These are phyloP conservation scores for Phytophthora megakarya DNA, from an alignment of 352 stramenopile genomes.

Conservation along the genomic window DNA sequence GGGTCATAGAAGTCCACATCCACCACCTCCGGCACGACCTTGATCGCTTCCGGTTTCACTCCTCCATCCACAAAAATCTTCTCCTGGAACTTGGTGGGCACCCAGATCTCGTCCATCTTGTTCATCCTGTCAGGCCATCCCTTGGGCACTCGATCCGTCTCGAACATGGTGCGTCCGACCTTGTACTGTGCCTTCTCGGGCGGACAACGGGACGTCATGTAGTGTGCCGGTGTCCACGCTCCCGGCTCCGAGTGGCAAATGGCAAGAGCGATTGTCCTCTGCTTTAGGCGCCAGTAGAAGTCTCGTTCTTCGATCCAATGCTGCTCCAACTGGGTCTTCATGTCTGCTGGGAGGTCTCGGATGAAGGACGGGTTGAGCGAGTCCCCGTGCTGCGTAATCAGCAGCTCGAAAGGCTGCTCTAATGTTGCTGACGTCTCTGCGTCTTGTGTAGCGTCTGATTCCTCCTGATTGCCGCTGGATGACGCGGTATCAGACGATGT, in stretches of 20 bases:
- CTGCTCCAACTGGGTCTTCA: slow-evolving; percentile 52
- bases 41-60: slow-evolving; percentile 54
- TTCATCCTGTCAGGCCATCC: slow-evolving; percentile 91
- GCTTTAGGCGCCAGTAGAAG: slow-evolving; percentile 58
- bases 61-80: slow-evolving; percentile 73
- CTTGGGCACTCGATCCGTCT: slow-evolving; percentile 92
- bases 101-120: slow-evolving; percentile 94
- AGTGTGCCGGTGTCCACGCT: slow-evolving; percentile 86
- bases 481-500: neutral
- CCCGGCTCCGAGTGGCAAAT: slow-evolving; percentile 94
- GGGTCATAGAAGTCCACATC: slow-evolving; percentile 91
- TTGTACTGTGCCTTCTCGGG: slow-evolving; percentile 52
- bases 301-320: slow-evolving; percentile 81
- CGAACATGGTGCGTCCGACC: slow-evolving; percentile 94
- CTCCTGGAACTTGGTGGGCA: slow-evolving; percentile 88
- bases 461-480: slow-evolving; percentile 2
- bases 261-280: slow-evolving; percentile 55
- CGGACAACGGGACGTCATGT: slow-evolving; percentile 74
- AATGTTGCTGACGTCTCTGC: neutral
- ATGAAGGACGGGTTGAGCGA: slow-evolving; percentile 73
- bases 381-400: slow-evolving; percentile 73
- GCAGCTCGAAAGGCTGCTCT: slow-evolving; percentile 51
- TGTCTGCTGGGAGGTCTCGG: slow-evolving; percentile 54
- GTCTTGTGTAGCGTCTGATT: slow-evolving; percentile 15
- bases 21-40: slow-evolving; percentile 87